These are phyloP conservation scores for Cladophialophora carrionii DNA, from an alignment of 2,329 filamentous ascomycete species.

Conservation along the genomic window DNA sequence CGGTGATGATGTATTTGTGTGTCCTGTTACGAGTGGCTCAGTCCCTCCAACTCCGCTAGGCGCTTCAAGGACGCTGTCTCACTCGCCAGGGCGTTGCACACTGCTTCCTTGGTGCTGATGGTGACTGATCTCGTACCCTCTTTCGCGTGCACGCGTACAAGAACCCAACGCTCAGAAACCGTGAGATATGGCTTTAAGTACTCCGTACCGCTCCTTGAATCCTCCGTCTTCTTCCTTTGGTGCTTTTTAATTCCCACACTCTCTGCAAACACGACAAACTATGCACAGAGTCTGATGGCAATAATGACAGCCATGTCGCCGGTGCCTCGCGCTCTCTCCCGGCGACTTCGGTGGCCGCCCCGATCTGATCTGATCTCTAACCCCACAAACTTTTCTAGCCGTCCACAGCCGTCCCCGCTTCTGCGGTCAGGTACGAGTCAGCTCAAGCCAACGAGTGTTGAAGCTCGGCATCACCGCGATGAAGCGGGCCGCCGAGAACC, in stretches of 20 bases:
- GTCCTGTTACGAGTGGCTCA: not conserved
- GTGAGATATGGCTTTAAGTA: not conserved
- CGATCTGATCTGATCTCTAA: conserved; percentile 12
- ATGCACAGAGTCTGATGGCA: not conserved
- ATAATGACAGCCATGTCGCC: not conserved
- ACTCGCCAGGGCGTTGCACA: not conserved
- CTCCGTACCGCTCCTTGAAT: not conserved
- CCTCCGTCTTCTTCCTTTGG: not conserved
- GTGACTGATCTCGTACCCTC: not conserved
- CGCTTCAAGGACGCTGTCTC: not conserved
- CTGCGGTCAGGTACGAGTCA: conserved; percentile 7
- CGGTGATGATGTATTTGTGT: not conserved
- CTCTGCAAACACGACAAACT: not conserved
- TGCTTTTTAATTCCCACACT: not conserved
- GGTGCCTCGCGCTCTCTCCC: not conserved
- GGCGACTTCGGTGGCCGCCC: not conserved
- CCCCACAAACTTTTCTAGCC: conserved; percentile 14
- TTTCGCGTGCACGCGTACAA: not conserved
- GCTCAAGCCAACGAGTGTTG: not conserved
- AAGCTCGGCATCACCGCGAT: conserved; percentile 2
- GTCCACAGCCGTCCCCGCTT: not conserved
- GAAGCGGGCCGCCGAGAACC: conserved; percentile 11
- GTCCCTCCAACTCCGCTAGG: not conserved
- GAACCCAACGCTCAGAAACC: not conserved
- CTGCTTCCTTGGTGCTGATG: not conserved